phyloP scores from a whole-genome alignment of 108 stramenopile species.

The Fragilariopsis cylindrus region DNA sequence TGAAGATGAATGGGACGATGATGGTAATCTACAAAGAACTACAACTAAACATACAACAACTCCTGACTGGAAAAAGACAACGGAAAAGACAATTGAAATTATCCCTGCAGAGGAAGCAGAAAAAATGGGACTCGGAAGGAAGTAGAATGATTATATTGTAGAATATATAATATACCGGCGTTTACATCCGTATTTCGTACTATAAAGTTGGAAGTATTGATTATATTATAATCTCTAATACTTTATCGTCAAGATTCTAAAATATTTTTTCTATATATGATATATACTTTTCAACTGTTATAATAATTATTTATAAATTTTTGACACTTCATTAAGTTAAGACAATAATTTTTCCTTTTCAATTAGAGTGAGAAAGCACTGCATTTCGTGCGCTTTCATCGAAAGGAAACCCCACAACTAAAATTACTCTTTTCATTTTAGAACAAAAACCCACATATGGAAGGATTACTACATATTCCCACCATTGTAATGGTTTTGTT shows the following conservation, averaged over 20 bases:
- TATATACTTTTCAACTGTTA: background rate
- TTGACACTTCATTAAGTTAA: background rate
- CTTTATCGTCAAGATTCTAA: background rate
- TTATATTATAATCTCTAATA: background rate
- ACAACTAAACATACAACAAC: constrained; percentile 35
- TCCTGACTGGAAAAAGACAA: constrained; percentile 36
- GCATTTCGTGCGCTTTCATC: background rate
- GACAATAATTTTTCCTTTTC: background rate
- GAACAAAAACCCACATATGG: background rate
- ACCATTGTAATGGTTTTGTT: constrained; percentile 2
- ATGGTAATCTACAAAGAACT: constrained; percentile 37
- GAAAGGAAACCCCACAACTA: background rate
- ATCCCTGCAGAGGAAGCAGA: constrained; percentile 38
- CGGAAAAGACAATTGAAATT: constrained; percentile 28
- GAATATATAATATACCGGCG: constrained; percentile 7
- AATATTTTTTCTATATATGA: background rate
- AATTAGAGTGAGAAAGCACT: background rate
- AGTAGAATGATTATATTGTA: background rate
- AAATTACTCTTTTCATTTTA: background rate
- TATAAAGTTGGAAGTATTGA: background rate
- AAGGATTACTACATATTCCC: background rate
- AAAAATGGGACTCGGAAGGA: constrained; percentile 19
- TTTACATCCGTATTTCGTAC: background rate
- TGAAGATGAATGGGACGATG: constrained; percentile 44
- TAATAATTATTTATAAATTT: background rate